Evolutionary conservation across 257 asterid species (phyloP), one percentile per base, ranked within the genome.

Genomic region (Henckelia pumila): DNA sequence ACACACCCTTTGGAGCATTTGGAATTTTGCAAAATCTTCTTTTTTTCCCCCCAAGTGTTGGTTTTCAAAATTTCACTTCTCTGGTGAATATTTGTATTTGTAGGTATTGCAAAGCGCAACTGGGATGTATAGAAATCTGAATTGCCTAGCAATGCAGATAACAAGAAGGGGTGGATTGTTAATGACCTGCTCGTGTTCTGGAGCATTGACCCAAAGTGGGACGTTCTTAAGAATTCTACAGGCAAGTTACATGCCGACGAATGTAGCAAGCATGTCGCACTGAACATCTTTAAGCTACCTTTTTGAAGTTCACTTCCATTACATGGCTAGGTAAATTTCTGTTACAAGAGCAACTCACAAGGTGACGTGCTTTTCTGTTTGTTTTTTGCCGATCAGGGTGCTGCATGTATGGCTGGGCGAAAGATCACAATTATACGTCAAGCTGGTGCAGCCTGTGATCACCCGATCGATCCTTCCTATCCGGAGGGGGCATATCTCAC

Each of bases 181-280:
- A 56, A 93, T 93, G 99, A 93, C 96, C 23, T 93, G 99, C 84
- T 90, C 99, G 0, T 93, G 97, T 78, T 93, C 99, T 70, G 99
- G 99, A 52, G 99, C 99, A 20, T 84, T 93, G 95, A 88, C 99
- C 68, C 99, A 85, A 75, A 90, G 97, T 75, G 99, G 99, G 64
- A 79, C n/a, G 71, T 86, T 90, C 86, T 79, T 87, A 33, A 80
- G 78, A 16, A 73, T 84, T 78, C 89, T 93, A 50, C 96, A 83
- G 97, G 99, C 81, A 79, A 88, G 87, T 77, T 71, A 0, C 40
- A 23, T 25, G 58, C 21, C 56, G 4, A 14, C 8, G 5, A 20
- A 40, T 40, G 11, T 16, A 44, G 53, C 16, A 44, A 16, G 5
- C 20, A 44, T 44, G 53, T 44, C 53, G 1, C 20, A 5, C 53